Evolutionary conservation across 129 eudicot species (phyloP).

Genomic region (Heracleum sosnowskyi): DNA sequence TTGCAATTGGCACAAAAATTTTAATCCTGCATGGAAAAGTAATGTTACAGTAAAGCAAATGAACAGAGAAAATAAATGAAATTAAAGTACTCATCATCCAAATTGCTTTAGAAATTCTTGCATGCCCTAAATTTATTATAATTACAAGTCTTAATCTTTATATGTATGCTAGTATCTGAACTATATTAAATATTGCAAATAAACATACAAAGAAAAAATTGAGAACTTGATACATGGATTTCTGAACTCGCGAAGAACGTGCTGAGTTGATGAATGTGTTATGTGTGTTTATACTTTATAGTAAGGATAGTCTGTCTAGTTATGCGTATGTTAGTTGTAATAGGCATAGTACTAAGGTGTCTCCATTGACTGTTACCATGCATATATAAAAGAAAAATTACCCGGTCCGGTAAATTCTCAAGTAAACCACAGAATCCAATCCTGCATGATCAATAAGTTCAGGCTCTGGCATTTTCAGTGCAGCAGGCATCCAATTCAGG

Average conservation of each 20-base stretch:
- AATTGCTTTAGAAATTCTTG: background rate
- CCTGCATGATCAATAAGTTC: constrained; percentile 93
- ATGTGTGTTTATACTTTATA: background rate
- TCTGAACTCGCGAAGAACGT: background rate
- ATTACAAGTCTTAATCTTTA: background rate
- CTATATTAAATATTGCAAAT: background rate
- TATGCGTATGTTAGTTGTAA: background rate
- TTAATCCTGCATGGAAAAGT: constrained; percentile 45
- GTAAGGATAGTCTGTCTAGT: background rate
- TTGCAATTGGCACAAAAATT: constrained; percentile 63
- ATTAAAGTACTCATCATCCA: background rate
- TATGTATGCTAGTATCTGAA: background rate
- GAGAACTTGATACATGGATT: background rate
- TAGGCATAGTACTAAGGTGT: background rate
- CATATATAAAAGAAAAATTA: constrained; percentile 14
- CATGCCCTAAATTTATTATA: background rate
- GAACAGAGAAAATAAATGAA: too few species aligned
- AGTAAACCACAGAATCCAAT: constrained; percentile 74
- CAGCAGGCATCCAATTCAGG: constrained; percentile 45
- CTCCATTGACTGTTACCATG: background rate
- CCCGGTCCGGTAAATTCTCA: constrained; percentile 84
- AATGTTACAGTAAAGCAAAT: background rate
- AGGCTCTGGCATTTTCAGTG: constrained; percentile 73
- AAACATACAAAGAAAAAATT: too few species aligned
- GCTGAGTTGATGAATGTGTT: background rate